A percentile compares a stretch with the other conserved stretches of the same genome.
Evolutionary conservation across 352 stramenopile genomes (phyloP).

Genomic region (Phytophthora macrochlamydospora): DNA sequence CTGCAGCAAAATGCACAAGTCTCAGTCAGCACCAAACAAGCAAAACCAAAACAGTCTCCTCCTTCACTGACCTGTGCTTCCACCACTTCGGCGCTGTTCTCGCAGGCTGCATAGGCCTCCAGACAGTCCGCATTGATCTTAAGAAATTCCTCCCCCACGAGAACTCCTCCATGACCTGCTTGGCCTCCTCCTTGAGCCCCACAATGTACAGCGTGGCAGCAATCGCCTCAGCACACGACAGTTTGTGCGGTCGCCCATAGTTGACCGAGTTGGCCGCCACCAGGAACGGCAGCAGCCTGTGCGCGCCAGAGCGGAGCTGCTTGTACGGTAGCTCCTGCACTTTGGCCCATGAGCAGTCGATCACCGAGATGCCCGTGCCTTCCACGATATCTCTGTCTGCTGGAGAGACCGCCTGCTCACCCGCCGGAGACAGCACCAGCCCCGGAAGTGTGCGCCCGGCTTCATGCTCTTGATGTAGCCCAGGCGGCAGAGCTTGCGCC

Average conservation of each 20-base stretch:
- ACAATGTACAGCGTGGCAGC: conserved; percentile 98
- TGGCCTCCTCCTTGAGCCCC: conserved; percentile 89
- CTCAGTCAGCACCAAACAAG: neutral
- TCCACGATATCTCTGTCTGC: conserved; percentile 84
- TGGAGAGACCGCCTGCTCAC: conserved; percentile 89
- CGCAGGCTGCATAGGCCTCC: conserved; percentile 83
- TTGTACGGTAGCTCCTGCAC: conserved; percentile 96
- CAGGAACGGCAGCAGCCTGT: conserved; percentile 97
- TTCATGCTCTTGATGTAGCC: conserved; percentile 94
- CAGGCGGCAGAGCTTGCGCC: conserved; percentile 92
- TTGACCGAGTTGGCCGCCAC: conserved; percentile 99
- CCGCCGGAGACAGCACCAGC: conserved; percentile 95
- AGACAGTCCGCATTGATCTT: conserved; percentile 94
- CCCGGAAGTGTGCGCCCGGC: conserved; percentile 92
- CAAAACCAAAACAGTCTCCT: conserved; percentile 1
- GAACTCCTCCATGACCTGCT: conserved; percentile 94
- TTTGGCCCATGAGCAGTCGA: conserved; percentile 98
- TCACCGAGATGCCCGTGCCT: conserved; percentile 92
- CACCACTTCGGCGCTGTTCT: conserved; percentile 75
- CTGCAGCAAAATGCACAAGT: conserved; percentile 20
- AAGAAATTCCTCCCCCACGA: conserved; percentile 94
- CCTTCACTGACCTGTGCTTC: conserved; percentile 56
- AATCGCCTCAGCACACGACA: conserved; percentile 97
- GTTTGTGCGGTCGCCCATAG: conserved; percentile 96
- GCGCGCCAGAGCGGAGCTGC: conserved; percentile 93